phyloP scores from a whole-genome alignment of 352 stramenopile species.

The Lagenidium giganteum region DNA sequence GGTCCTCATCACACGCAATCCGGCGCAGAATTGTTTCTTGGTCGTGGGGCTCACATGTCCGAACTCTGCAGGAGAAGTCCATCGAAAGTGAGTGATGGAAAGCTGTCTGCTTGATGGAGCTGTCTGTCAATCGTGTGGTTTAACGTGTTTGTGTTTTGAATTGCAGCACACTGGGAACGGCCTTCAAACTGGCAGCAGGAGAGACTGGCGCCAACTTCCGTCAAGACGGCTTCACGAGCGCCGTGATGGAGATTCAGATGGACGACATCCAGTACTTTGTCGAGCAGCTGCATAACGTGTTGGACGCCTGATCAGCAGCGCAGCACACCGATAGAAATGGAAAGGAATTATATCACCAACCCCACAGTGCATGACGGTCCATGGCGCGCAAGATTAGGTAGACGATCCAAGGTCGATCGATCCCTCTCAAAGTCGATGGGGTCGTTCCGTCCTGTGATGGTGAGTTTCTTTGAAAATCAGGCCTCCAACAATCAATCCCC shows the following conservation, averaged over 20 bases:
- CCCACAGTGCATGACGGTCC: no score
- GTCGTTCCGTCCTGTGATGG: conserved; percentile 6
- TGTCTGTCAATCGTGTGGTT: conserved; percentile 1
- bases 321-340: neutral
- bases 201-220: conserved; percentile 91
- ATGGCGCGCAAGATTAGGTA: conserved; percentile 10
- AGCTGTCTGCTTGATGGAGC: neutral
- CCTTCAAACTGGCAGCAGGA: conserved; percentile 91
- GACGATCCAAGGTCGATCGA: conserved; percentile 1
- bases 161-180: conserved; percentile 84
- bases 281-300: conserved; percentile 92
- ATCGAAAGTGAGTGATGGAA: conserved; percentile 63
- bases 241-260: conserved; percentile 94
- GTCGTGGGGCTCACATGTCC: conserved; percentile 94
- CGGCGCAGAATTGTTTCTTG: conserved; percentile 91
- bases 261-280: conserved; percentile 95
- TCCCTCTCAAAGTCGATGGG: neutral
- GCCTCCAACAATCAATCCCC: no score
- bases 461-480: no score
- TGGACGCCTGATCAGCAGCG: conserved; percentile 49
- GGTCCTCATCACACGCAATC: conserved; percentile 79
- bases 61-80: conserved; percentile 83
- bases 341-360: neutral
- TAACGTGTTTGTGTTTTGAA: conserved; percentile 7
- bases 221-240: conserved; percentile 95